These are phyloP conservation scores for Leccinum aurantiacum DNA, from an alignment of 768 basidiomycete species.

Conservation along the genomic window DNA sequence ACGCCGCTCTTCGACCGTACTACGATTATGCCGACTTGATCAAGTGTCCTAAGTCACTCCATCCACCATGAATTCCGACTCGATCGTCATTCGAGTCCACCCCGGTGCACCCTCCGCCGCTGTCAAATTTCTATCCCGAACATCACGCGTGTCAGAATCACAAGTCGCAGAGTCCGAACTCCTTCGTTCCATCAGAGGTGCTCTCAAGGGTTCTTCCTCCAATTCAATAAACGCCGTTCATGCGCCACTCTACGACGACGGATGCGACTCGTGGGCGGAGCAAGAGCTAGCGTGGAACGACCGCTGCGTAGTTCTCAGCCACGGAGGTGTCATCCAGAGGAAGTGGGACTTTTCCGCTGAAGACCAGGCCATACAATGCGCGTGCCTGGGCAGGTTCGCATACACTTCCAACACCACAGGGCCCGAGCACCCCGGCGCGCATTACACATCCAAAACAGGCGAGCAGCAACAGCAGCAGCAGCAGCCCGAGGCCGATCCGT, in stretches of 20 bases:
- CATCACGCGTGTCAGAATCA: conserved; percentile 14
- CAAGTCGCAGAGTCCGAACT: conserved; percentile 38
- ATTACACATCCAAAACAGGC: conserved; percentile 27
- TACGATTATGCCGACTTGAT: background rate
- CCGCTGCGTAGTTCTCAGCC: conserved; percentile 58
- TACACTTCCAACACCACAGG: conserved; percentile 39
- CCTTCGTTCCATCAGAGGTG: conserved; percentile 56
- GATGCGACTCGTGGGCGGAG: conserved; percentile 45
- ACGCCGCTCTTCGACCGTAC: background rate
- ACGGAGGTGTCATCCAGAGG: conserved; percentile 66
- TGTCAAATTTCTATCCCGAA: conserved; percentile 38
- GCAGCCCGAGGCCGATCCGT: conserved; percentile 9
- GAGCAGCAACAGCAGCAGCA: conserved; percentile 6
- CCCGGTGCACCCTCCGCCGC: conserved; percentile 46
- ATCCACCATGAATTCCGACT: conserved; percentile 18
- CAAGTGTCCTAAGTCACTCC: too few species aligned
- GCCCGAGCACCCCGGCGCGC: conserved; percentile 27
- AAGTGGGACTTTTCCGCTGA: conserved; percentile 77
- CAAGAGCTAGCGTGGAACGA: conserved; percentile 73
- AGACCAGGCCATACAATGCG: conserved; percentile 72
- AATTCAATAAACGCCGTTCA: conserved; percentile 43
- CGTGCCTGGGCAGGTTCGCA: conserved; percentile 74
- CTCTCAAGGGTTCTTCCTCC: conserved; percentile 55
- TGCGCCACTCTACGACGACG: conserved; percentile 40
- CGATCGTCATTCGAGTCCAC: conserved; percentile 40